phyloP scores from a whole-genome alignment of 345 rosid genomes.

The Citrus maxima region DNA sequence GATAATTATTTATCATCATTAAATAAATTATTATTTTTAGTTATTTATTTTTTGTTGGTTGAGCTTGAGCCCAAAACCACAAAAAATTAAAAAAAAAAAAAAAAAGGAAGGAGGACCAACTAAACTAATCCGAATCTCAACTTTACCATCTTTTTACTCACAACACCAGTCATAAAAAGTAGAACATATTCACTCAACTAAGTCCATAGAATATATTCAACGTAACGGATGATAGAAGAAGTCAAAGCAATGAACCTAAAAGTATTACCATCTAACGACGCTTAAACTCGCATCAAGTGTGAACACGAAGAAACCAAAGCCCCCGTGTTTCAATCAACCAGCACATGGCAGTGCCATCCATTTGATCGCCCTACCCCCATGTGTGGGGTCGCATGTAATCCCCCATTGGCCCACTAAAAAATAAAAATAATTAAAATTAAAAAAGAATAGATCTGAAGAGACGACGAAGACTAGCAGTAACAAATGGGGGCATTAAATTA shows the following conservation, averaged over 20 bases:
- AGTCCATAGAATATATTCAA: constrained; percentile 2
- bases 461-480: background rate
- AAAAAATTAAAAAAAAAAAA: too few species aligned
- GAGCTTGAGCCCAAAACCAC: too few species aligned
- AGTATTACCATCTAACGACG: background rate
- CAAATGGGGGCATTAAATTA: background rate
- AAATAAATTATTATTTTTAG: too few species aligned
- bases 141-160: background rate
- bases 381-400: background rate
- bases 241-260: background rate
- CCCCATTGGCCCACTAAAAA: background rate
- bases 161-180: background rate
- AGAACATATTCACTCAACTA: constrained; percentile 8
- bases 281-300: background rate
- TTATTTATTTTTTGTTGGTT: too few species aligned
- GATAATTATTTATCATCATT: too few species aligned
- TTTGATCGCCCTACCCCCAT: background rate
- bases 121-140: background rate
- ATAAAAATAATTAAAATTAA: background rate
- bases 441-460: background rate
- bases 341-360: background rate
- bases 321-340: background rate
- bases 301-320: background rate
- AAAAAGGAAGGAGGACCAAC: too few species aligned
- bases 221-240: background rate